Conservation (phyloP, 495 filamentous ascomycete genomes). For the Annulohypoxylon moriforme region DNA sequence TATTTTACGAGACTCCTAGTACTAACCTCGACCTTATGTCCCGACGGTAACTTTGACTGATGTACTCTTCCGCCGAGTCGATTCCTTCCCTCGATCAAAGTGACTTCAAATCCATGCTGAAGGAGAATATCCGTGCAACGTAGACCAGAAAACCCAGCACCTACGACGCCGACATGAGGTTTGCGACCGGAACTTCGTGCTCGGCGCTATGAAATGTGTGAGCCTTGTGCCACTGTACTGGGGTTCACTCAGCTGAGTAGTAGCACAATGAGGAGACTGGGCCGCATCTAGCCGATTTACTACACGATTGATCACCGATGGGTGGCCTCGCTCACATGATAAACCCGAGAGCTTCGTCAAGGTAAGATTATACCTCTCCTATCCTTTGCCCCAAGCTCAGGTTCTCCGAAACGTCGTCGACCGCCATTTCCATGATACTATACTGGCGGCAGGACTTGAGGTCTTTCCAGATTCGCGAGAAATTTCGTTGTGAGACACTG, state of each 20-base stretch:
- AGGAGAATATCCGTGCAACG: conserved; percentile 85
- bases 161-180: conserved; percentile 76
- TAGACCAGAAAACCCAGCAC: conserved; percentile 88
- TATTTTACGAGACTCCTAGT: not conserved
- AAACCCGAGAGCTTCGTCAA: conserved; percentile 46
- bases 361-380: conserved; percentile 49
- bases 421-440: conserved; percentile 48
- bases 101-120: conserved; percentile 81
- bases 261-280: conserved; percentile 51
- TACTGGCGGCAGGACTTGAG: conserved; percentile 51
- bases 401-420: conserved; percentile 33
- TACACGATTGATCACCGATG: conserved; percentile 42
- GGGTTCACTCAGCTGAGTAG: conserved; percentile 49
- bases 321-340: conserved; percentile 50
- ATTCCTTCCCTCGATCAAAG: conserved; percentile 85
- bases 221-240: conserved; percentile 31
- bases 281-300: conserved; percentile 46
- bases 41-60: conserved; percentile 60
- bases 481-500: conserved; percentile 52
- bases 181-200: conserved; percentile 47
- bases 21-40: conserved; percentile 53
- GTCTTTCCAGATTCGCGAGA: conserved; percentile 62
- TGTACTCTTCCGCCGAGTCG: conserved; percentile 84
- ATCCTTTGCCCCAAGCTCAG: conserved; percentile 39
- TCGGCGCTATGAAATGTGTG: conserved; percentile 53